Evolutionary conservation across 2,329 filamentous ascomycete genomes (phyloP), one percentile per base, ranked within the genome.

Genomic region (Pezicula carpinea): DNA sequence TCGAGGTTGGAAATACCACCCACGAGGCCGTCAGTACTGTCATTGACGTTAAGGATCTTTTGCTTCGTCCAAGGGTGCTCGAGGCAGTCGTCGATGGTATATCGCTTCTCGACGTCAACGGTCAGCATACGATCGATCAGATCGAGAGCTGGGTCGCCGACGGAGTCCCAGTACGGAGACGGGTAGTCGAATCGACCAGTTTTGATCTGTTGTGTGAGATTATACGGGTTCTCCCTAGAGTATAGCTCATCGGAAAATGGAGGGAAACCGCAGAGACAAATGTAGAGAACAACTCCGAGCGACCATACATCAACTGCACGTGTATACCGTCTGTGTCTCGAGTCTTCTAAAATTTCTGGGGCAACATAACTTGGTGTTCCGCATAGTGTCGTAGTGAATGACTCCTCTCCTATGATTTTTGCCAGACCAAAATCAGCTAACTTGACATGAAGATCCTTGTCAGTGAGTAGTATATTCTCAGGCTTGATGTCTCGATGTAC

Each of bases 291-390:
- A 3, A 99, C 93, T n/a, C 93, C 93, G 1, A 97, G 76, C 1
- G 91, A 96, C 93, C 93, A 97, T 35, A 97, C 77, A 64, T 99
- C 93, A 8, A 99, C 93, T 3, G 91, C 91, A 60, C 90, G 89
- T 46, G 91, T 96, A 69, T 99, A 99, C 62, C 87, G 87, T 55
- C 93, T 83, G 51, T 89, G 80, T 59, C 82, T 85, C 15, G 80
- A 82, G 53, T 91, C 87, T 60, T 90, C 86, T 4, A 99, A 74
- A 48, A 99, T 96, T 65, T 99, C 93, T 1, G 93, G 93, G 1
- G 95, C 93, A 51, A 97, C 92, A 64, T 99, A 96, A 66, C 87
- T 93, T 5, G 92, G 93, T n/a, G 93, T 99, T 53, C 93, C 93
- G 64, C 93, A 93, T 53, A 99, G 72, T 1, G 93, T 97, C 0